Base-by-base conservation (phyloP, 495 filamentous ascomycete species). In the Pseudoneurospora amorphoporcata region DNA sequence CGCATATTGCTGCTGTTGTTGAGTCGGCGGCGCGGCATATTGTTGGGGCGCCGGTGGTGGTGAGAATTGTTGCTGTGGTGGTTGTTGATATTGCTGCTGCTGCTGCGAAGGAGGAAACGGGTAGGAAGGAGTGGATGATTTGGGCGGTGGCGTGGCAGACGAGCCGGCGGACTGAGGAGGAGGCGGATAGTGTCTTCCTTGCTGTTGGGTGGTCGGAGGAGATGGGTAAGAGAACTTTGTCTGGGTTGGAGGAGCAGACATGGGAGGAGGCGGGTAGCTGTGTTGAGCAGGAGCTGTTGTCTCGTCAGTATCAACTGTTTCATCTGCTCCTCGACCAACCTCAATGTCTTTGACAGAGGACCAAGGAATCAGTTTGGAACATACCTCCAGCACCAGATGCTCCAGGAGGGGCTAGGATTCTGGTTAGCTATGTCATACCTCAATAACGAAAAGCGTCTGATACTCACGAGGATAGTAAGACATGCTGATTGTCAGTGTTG, bases 161-260 rank as follows among this genome's bases (percentile, higher is more conserved):
- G 53, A 65, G 53, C 53, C 53, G 4, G 38, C 75, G 7, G 72
- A 72, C 65, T 77, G 74, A 12, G 79, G 79, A 8, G 77, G 79
- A 45, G 76, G 78, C 39, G 80, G 77, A 70, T 81, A 82, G 73
- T 74, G 77, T 72, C 74, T 75, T 3, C 45, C 69, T 61, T 81
- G 80, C 70, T 75, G 77, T 1, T 72, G 73, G 35, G 72, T 75
- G 70, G 76, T 75, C 14, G 83, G 84, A 39, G 83, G 83, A 43
- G 82, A 72, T 8, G 81, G 78, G 45, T 82, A 82, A 3, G 79
- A 83, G 79, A 84, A 85, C 71, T 82, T 82, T 68, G 83, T 78
- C 75, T 84, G 81, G 71, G 80, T 83, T 7, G 84, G 83, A 39
- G 84, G 83, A 72, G 81, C 79, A 14, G 80, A 82, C 73, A 77